A percentile compares a stretch with the other conserved stretches of the same genome.
These are phyloP conservation scores for Aspergillus tamarii DNA, from an alignment of 2,329 filamentous ascomycete species.

Conservation along the genomic window DNA sequence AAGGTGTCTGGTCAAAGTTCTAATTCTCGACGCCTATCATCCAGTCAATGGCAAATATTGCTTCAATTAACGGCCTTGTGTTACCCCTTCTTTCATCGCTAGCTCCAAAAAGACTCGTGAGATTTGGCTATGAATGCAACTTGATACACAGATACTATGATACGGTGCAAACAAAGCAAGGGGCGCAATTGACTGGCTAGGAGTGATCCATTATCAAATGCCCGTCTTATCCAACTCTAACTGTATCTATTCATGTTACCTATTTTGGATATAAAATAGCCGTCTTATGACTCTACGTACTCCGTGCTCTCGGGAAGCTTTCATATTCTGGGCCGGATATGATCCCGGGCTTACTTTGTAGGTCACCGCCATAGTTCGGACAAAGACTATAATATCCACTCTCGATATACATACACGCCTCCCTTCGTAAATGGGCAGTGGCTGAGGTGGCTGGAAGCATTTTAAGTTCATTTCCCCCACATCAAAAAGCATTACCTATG, in stretches of 20 bases:
- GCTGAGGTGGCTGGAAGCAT: conserved; percentile 20
- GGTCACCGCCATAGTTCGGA: neutral
- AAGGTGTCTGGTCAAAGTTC: neutral
- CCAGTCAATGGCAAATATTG: conserved; percentile 3
- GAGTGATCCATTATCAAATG: neutral
- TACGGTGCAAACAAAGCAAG: conserved; percentile 9
- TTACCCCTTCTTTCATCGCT: conserved; percentile 3
- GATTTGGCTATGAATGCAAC: neutral
- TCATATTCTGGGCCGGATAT: neutral
- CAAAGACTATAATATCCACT: neutral
- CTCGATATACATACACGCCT: neutral
- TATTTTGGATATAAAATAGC: neutral
- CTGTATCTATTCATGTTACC: neutral
- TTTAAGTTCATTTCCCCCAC: conserved; percentile 9
- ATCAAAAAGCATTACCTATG: neutral
- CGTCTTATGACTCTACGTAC: neutral
- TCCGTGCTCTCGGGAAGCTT: neutral
- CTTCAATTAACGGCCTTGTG: neutral
- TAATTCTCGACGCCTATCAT: conserved; percentile 7
- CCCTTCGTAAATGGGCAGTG: conserved; percentile 13
- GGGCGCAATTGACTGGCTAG: conserved; percentile 1
- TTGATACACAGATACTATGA: neutral
- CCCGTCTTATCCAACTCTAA: neutral
- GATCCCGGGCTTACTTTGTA: neutral
- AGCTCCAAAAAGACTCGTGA: neutral